A percentile compares a stretch with the other conserved stretches of the same genome.
phyloP scores from a whole-genome alignment of 208 protist genomes.

The Trichomonas gallinae region DNA sequence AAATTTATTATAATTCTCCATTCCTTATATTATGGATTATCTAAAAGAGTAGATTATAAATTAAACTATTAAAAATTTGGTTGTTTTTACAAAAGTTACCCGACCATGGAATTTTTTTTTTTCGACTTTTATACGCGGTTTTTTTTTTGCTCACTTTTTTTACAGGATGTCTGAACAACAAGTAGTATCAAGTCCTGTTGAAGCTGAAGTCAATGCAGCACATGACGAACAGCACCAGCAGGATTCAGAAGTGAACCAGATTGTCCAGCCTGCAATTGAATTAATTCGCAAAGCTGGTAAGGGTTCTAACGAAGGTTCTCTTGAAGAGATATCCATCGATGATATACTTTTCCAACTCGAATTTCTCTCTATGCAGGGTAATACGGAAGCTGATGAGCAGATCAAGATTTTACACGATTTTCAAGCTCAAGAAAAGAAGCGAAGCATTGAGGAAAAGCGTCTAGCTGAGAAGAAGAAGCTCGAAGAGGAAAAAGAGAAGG shows the following conservation, averaged over 20 bases:
- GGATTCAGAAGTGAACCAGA: background rate
- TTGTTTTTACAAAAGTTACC: no score
- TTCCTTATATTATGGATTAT: no score
- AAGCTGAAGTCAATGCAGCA: background rate
- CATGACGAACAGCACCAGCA: background rate
- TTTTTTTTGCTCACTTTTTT: background rate
- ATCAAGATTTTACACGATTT: background rate
- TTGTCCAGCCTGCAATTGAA: background rate
- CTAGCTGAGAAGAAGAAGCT: background rate
- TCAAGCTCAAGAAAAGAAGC: background rate
- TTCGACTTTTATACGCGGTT: background rate
- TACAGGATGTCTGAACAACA: background rate
- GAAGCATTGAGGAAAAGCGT: background rate
- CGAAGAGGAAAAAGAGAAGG: background rate
- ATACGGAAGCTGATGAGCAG: background rate
- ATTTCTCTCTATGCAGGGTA: background rate
- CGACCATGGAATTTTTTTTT: no score
- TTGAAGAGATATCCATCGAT: background rate
- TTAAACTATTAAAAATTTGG: no score
- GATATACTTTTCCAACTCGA: background rate
- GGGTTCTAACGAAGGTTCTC: background rate
- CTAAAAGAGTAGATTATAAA: no score
- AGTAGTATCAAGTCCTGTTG: background rate
- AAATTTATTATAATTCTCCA: no score
- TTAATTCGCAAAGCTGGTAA: background rate